Percentiles rank a stretch among this genome's conserved stretches.
These are phyloP conservation scores for Mortierella sp. DNA, from an alignment of 371 early-diverging fungal genomes.

Conservation along the genomic window DNA sequence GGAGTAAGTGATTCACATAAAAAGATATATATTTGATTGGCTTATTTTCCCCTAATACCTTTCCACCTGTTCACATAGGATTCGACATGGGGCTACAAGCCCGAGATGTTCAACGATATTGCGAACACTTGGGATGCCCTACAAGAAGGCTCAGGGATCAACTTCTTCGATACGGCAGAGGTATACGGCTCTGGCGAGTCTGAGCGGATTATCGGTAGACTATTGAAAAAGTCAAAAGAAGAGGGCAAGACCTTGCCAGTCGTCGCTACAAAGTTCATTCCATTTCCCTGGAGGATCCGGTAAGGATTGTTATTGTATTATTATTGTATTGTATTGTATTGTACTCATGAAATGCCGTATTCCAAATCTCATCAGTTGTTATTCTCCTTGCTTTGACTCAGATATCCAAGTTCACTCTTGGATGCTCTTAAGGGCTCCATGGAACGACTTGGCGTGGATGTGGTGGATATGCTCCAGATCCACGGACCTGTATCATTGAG, in stretches of 20 bases:
- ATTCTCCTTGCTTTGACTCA: background rate
- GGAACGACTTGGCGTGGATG: constrained; percentile 65
- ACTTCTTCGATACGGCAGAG: constrained; percentile 63
- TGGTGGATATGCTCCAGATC: constrained; percentile 79
- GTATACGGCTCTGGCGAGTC: constrained; percentile 69
- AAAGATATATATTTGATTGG: background rate
- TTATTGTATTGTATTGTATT: no score
- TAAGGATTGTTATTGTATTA: background rate
- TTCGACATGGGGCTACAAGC: constrained; percentile 40
- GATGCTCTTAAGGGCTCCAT: constrained; percentile 66
- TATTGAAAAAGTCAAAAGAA: constrained; percentile 39
- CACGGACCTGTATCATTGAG: constrained; percentile 76
- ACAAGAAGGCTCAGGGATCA: constrained; percentile 48
- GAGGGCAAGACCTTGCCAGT: constrained; percentile 41
- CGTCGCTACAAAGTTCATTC: constrained; percentile 69
- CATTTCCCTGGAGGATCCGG: constrained; percentile 52
- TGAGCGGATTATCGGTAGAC: constrained; percentile 60
- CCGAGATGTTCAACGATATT: constrained; percentile 53
- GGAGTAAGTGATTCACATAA: constrained; percentile 57
- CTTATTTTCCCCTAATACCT: background rate
- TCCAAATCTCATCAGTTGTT: background rate
- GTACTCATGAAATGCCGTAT: background rate
- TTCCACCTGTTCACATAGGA: constrained; percentile 11
- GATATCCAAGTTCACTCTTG: constrained; percentile 61
- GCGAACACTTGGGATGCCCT: constrained; percentile 49